Conservation (phyloP, 148 eudicot genomes). For the Silene conica region DNA sequence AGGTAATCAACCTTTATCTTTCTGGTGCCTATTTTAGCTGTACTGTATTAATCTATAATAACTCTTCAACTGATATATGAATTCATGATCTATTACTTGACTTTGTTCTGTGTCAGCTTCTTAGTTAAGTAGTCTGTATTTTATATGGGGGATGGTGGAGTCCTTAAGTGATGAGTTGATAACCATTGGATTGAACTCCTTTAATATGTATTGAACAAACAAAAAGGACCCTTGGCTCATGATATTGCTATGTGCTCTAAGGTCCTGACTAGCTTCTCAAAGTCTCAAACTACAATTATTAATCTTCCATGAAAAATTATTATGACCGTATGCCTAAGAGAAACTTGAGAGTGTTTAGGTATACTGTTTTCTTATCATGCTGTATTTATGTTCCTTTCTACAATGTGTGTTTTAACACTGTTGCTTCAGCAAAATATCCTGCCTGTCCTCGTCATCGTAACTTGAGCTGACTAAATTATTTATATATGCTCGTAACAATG, state of each 20-base stretch:
- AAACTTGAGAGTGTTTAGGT: neutral
- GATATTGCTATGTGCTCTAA: neutral
- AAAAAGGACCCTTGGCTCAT: neutral
- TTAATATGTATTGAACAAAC: neutral
- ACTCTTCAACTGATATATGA: neutral
- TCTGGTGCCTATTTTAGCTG: neutral
- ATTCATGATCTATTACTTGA: neutral
- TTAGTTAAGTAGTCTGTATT: neutral
- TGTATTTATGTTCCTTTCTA: neutral
- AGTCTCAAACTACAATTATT: neutral
- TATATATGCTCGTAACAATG: neutral
- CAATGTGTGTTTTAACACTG: neutral
- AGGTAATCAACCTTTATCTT: constrained; percentile 38
- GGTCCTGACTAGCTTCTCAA: constrained; percentile 16
- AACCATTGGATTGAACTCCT: neutral
- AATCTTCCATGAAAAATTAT: neutral
- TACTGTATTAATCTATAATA: neutral
- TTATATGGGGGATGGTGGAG: neutral
- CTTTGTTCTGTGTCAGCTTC: neutral
- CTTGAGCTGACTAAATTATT: neutral
- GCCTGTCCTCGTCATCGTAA: neutral
- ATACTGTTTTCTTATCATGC: neutral
- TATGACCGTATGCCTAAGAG: neutral
- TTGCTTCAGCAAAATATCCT: neutral
- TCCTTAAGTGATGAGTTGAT: constrained; percentile 62